These are phyloP conservation scores for Monosporascus sp. DNA, from an alignment of 2,329 filamentous ascomycete genomes.

Conservation along the genomic window DNA sequence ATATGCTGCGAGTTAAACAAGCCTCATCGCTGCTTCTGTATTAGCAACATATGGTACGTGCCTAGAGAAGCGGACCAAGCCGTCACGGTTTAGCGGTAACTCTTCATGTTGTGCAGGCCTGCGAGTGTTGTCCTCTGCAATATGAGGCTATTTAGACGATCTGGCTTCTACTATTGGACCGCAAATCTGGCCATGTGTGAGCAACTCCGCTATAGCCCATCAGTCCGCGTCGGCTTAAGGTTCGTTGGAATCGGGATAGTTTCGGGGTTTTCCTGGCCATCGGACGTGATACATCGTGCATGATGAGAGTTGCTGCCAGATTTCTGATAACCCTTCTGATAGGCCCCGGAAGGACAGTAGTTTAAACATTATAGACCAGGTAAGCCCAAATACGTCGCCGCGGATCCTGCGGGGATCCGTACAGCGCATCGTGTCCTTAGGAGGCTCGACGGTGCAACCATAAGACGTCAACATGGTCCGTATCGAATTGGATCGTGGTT, in stretches of 20 bases:
- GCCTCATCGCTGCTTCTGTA: background rate
- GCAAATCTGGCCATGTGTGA: background rate
- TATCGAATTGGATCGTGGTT: background rate
- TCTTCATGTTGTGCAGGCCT: too few relatives aligned
- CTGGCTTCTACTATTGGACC: background rate
- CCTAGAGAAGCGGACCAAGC: background rate
- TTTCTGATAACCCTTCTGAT: background rate
- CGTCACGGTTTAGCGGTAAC: too few relatives aligned
- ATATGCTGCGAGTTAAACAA: background rate
- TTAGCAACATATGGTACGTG: background rate
- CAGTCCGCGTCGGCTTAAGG: background rate
- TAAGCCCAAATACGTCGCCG: background rate
- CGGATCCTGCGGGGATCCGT: background rate
- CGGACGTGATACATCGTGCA: background rate
- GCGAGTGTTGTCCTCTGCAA: background rate
- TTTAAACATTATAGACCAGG: background rate
- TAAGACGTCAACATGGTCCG: background rate
- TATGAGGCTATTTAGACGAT: background rate
- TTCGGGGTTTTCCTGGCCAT: background rate
- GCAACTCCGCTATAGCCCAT: background rate
- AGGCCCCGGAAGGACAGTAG: background rate
- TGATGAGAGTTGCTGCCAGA: background rate
- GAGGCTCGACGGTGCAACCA: background rate
- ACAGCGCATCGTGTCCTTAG: background rate
- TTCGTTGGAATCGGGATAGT: background rate